These are phyloP conservation scores for Hordeum marinum DNA, from an alignment of 176 grass and related monocot genomes.

Conservation along the genomic window DNA sequence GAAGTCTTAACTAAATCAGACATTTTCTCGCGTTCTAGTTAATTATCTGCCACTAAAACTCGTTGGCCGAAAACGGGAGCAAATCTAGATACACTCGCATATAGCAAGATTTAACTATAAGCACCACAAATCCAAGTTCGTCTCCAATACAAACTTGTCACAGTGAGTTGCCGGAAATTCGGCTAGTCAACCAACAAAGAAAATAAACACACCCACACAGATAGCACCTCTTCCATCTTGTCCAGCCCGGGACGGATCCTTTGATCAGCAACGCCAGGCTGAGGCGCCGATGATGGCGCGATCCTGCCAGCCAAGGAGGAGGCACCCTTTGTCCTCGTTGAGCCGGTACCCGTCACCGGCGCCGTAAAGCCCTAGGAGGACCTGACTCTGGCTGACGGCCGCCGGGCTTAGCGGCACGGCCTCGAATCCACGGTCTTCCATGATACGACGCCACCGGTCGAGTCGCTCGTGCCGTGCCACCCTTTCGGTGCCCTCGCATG, in stretches of 20 bases:
- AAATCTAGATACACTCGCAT: neutral
- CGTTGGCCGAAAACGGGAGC: neutral
- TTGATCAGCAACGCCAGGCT: constrained; percentile 46
- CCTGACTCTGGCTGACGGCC: constrained; percentile 77
- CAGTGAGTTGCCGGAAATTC: neutral
- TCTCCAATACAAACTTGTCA: neutral
- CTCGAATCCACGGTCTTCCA: constrained; percentile 39
- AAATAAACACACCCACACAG: neutral
- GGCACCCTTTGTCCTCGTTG: constrained; percentile 63
- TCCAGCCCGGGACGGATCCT: neutral
- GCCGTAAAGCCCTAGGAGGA: constrained; percentile 67
- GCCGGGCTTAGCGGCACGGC: constrained; percentile 73
- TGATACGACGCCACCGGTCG: constrained; percentile 47
- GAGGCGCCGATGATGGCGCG: constrained; percentile 80
- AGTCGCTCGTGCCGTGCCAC: constrained; percentile 77
- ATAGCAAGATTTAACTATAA: neutral
- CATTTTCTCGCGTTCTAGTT: neutral
- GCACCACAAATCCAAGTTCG: neutral
- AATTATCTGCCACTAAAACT: neutral
- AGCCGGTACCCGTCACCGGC: constrained; percentile 81
- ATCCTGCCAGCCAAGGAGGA: constrained; percentile 85
- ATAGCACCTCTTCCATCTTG: neutral
- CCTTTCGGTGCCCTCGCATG: constrained; percentile 58
- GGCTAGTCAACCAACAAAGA: neutral
- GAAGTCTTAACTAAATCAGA: neutral